Conservation (phyloP, 2,329 filamentous ascomycete species). For the Dothideomycetes sp. region DNA sequence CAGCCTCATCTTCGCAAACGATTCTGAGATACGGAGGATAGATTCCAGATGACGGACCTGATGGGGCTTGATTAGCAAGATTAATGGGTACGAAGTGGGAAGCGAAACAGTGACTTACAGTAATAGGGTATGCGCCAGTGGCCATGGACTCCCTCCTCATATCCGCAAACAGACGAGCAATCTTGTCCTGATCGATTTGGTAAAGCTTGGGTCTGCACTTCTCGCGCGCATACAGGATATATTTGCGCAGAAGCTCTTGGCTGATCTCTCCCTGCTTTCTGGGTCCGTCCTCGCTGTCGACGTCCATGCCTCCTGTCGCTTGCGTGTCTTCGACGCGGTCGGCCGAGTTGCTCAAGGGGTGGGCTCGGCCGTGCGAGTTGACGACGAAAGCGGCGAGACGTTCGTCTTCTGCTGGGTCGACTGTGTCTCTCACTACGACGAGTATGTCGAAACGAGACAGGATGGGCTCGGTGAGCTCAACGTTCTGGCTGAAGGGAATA, state of each 20-base stretch:
- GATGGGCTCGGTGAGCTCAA: constrained; percentile 94
- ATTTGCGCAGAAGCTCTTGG: constrained; percentile 86
- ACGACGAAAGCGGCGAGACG: constrained; percentile 90
- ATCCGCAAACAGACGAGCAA: constrained; percentile 85
- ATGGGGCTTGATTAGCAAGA: constrained; percentile 1
- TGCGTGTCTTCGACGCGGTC: constrained; percentile 33
- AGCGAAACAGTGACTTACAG: constrained; percentile 51
- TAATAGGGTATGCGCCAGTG: constrained; percentile 95
- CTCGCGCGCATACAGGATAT: constrained; percentile 90
- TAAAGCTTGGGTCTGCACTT: constrained; percentile 86
- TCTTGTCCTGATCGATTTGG: constrained; percentile 96
- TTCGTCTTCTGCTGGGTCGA: constrained; percentile 86
- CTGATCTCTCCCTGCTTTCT: constrained; percentile 56
- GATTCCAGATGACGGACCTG: constrained; percentile 95
- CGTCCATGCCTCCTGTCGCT: constrained; percentile 46
- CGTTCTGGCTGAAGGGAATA: constrained; percentile 90
- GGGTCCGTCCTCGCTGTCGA: constrained; percentile 40
- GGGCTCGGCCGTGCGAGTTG: constrained; percentile 82
- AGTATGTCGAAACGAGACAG: constrained; percentile 96
- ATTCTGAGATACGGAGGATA: constrained; percentile 87
- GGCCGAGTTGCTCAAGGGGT: constrained; percentile 43
- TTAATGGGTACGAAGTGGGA: constrained; percentile 12
- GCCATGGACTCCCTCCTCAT: constrained; percentile 89
- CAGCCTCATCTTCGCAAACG: constrained; percentile 97
- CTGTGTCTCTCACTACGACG: constrained; percentile 89